Conservation (phyloP, 2,329 filamentous ascomycete species). For the Zymoseptoria crescenta region DNA sequence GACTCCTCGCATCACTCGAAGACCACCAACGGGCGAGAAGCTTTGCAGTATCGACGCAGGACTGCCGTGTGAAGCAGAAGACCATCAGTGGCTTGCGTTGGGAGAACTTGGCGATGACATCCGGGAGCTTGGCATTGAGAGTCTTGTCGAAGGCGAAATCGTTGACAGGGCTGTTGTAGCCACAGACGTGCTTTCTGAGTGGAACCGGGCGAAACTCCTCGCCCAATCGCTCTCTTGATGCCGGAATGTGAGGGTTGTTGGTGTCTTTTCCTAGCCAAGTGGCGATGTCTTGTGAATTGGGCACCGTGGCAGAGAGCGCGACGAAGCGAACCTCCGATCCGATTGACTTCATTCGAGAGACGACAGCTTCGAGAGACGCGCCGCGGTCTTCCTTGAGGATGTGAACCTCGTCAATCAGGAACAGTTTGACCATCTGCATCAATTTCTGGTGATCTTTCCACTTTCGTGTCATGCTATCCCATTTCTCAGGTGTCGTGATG, state of each 20-base stretch:
- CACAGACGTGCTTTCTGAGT: constrained; percentile 68
- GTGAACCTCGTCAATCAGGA: constrained; percentile 82
- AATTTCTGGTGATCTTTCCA: constrained; percentile 74
- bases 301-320: constrained; percentile 74
- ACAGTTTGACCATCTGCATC: constrained; percentile 67
- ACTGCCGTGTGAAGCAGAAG: constrained; percentile 72
- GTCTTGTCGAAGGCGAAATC: constrained; percentile 70
- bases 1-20: constrained; percentile 42
- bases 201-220: constrained; percentile 75
- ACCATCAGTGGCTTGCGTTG: constrained; percentile 70
- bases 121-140: constrained; percentile 57
- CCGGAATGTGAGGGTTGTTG: constrained; percentile 53
- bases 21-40: constrained; percentile 60
- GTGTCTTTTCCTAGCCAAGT: constrained; percentile 66
- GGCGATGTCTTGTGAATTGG: constrained; percentile 73
- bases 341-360: constrained; percentile 80
- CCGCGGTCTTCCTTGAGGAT: constrained; percentile 74
- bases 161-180: constrained; percentile 57
- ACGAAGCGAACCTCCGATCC: constrained; percentile 69
- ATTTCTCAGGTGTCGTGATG: constrained; percentile 82
- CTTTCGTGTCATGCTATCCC: constrained; percentile 81
- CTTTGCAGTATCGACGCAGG: constrained; percentile 60
- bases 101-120: constrained; percentile 59
- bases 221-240: constrained; percentile 61
- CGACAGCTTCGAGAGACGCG: constrained; percentile 72